Base-by-base conservation (phyloP, 2,329 filamentous ascomycete species). In the Exophiala xenobiotica region DNA sequence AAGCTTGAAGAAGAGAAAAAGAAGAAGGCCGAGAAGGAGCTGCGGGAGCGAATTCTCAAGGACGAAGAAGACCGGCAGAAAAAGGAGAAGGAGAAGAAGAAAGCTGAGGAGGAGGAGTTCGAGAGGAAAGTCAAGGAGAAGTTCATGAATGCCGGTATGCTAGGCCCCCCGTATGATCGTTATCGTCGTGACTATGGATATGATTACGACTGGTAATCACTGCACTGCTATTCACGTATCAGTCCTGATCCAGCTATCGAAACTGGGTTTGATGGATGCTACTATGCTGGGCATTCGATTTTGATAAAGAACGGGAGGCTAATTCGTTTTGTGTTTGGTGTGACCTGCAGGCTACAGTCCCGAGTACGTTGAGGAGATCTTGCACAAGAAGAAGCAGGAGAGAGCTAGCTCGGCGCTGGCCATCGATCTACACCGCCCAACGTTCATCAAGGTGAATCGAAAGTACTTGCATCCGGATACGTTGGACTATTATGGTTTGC, bases 81-180 rank as follows among this genome's bases (percentile, higher is more conserved):
- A 60, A 69, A 72, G 11, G 75, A 79, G 49, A 76, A 76, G 46
- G 64, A 67, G 19, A 68, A 71, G 31, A 73, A 68, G 58, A 76
- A 79, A 56, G 70, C 72, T 56, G 72, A 74, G 52, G 73, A 77
- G 49, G 73, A 71, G 47, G 78, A 83, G 60, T 83, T 69, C 42
- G 54, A 64, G 24, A 64, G 70, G 31, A 66, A 69, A 42, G 63
- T 75, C 29, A 67, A 65, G 47, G 53, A 64, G 35, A 67, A 72
- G 31, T 69, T 74, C 46, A 56, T 54, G 53, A 57, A 55, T 41
- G 56, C 51, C 37, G 59, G 60, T 54, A 55, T 45, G 56, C 47
- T 33, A n/a, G 11, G 31, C 9, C 24, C 46, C 38, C 39, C 37
- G 33, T 22, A 24, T 37, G n/a, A 41, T 29, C 16, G 14, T 42